Base-by-base conservation (phyloP, 352 stramenopile species). In the Phytophthora citricola region DNA sequence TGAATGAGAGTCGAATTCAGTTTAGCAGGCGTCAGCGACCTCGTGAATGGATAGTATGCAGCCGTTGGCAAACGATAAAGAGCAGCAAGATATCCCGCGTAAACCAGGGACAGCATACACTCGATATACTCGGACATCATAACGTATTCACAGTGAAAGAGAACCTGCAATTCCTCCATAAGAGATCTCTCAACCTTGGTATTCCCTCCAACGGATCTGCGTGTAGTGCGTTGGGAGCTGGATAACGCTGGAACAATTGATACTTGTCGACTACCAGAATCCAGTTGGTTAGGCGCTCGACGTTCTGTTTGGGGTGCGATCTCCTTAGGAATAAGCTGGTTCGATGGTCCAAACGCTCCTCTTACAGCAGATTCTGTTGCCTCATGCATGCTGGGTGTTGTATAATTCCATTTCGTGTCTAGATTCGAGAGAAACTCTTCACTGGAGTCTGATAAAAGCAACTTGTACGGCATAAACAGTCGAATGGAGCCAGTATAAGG, bases 81-180 rank as follows among this genome's bases (percentile, higher is more conserved):
- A 0, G 39, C 63, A 24, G 41, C 29, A n/a, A 71, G 48, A 47
- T 71, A 71, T 10, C 11, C 48, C 0, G 47, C 56, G 11, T 71
- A 71, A 9, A 71, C 14, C 7, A 71, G 15, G 11, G 63, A 58
- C 3, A 71, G 34, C 9, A 56, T 44, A 12, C 49, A 71, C 57
- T 71, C 63, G 36, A 71, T 44, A 29, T 71, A 71, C 43, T 71
- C 57, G 4, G 63, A 27, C 20, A 71, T 4, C 5, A 71, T 52
- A 14, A 71, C 26, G 34, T 71, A 71, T 32, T 71, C 55, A 22
- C 39, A 56, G 24, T 71, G 48, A 20, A 66, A 71, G 3, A 71
- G 46, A 5, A 61, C 63, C 12, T 71, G 55, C 0, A 71, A 43
- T 1, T 48, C 40, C 10, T 70, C 54, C 1, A 34, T 20, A 22